Conservation (phyloP, 805 yeast genomes). For the Metschnikowia picachoensis region DNA sequence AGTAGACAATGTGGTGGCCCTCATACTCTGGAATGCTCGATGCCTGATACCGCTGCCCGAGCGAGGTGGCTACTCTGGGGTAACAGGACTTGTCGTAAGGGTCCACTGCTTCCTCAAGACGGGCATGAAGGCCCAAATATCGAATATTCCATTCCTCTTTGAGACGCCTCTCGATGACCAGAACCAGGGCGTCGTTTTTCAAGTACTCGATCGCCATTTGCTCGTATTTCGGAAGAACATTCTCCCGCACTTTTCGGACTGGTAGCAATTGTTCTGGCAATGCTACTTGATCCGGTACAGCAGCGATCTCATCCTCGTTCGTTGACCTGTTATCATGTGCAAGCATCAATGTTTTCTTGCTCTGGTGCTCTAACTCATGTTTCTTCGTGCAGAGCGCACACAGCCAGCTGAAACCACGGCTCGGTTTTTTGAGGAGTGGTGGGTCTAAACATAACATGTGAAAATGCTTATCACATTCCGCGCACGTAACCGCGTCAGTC, state of each 20-base stretch:
- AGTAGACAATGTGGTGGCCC: slow-evolving; percentile 59
- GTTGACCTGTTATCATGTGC: slow-evolving; percentile 40
- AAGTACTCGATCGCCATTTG: slow-evolving; percentile 52
- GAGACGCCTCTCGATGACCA: slow-evolving; percentile 46
- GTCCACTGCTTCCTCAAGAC: slow-evolving; percentile 74
- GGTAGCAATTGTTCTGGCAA: background rate
- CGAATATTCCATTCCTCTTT: slow-evolving; percentile 80
- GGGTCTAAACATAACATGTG: slow-evolving; percentile 88
- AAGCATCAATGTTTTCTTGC: slow-evolving; percentile 38
- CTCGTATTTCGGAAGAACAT: slow-evolving; percentile 50
- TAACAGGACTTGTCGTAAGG: slow-evolving; percentile 68
- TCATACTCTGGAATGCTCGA: slow-evolving; percentile 62
- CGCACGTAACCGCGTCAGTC: slow-evolving; percentile 72
- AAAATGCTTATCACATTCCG: slow-evolving; percentile 64
- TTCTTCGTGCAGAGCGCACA: slow-evolving; percentile 74
- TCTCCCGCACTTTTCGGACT: slow-evolving; percentile 7
- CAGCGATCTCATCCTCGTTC: slow-evolving; percentile 33
- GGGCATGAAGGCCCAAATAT: slow-evolving; percentile 72
- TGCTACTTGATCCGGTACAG: background rate
- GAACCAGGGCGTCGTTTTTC: slow-evolving; percentile 37
- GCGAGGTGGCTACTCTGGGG: slow-evolving; percentile 73
- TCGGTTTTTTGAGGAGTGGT: slow-evolving; percentile 73
- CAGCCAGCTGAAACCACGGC: slow-evolving; percentile 86
- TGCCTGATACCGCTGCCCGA: slow-evolving; percentile 73
- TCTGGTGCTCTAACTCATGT: slow-evolving; percentile 43